Percentiles rank a stretch among this genome's conserved stretches.
These are phyloP conservation scores for Bassia scoparia DNA, from an alignment of 148 eudicot genomes.

Conservation along the genomic window DNA sequence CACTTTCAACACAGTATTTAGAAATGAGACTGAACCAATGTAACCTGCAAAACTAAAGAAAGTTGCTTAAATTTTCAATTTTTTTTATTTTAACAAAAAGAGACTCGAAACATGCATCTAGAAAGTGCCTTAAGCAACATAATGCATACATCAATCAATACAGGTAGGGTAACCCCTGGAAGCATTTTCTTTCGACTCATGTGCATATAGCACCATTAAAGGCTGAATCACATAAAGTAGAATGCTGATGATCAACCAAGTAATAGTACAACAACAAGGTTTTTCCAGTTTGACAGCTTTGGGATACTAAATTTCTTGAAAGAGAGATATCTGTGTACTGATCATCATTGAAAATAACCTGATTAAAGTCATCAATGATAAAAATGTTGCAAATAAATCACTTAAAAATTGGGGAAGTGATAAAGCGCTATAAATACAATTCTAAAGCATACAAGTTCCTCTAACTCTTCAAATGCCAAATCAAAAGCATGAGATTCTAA, in stretches of 20 bases:
- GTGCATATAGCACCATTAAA: background rate
- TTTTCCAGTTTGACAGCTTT: no score
- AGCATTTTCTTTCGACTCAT: background rate
- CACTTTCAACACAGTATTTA: conserved; percentile 74
- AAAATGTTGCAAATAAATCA: background rate
- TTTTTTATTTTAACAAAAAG: background rate
- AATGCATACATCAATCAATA: background rate
- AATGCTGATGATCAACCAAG: background rate
- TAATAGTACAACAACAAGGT: no score
- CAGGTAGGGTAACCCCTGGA: background rate
- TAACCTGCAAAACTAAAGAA: conserved; percentile 61
- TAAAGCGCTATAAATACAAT: background rate
- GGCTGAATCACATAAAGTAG: background rate
- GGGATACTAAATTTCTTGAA: no score
- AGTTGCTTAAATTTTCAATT: background rate
- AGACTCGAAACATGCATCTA: background rate
- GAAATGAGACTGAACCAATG: conserved; percentile 90
- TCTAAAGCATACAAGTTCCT: background rate
- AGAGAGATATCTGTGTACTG: background rate
- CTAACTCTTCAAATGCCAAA: background rate
- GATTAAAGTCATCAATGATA: background rate
- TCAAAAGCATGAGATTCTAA: background rate
- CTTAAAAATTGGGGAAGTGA: background rate
- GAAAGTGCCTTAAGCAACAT: background rate
- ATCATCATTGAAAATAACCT: background rate